Evolutionary conservation across 306 rosid species (phyloP), one percentile per base, ranked within the genome.

Genomic region (Begonia fuchsioides): DNA sequence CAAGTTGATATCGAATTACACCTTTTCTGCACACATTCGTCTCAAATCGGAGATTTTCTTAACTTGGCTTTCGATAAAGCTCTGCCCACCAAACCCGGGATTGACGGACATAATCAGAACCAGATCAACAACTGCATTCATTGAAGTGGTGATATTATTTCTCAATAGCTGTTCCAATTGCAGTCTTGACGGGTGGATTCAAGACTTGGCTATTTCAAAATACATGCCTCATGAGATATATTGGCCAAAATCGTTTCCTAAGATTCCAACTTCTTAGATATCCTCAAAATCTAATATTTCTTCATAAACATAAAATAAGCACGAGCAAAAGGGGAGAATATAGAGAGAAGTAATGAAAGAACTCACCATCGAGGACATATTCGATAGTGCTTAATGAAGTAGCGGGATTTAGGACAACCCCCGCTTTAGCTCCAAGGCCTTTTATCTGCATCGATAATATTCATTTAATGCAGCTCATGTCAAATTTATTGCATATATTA

Each of bases 21-120:
- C 99, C 84, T 86, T 92, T 77, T 92, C 99, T 3, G 51, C 88
- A 12, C 99, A 92, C 9, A 92, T 3, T 86, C 83, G 86, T 72
- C 99, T 86, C 68, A 92, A 68, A n/a, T 92, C 99, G 32, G 99
- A 74, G 65, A 80, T 92, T 77, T 92, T 92, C 86, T 86, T 92
- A 39, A 92, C 99, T 92, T 92, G 99, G 72, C 86, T 92, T 78
- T 92, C 99, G 46, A 92, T 92, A 69, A 92, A 92, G 79, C 99
- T 80, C 77, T 92, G 99, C 68, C 96, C 94, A 44, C 99, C 99
- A 69, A 92, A 86, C 10, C 98, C 98, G 49, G 98, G 96, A 72
- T 92, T 92, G 14, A 92, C 98, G 5, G 98, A 82, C 98, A 92
- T 92, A 43, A 92, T 92, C 75, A 92, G 80, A 62, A 92, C 94